These are phyloP conservation scores for Ampelomyces quisqualis DNA, from an alignment of 2,329 filamentous ascomycete species.

Conservation along the genomic window DNA sequence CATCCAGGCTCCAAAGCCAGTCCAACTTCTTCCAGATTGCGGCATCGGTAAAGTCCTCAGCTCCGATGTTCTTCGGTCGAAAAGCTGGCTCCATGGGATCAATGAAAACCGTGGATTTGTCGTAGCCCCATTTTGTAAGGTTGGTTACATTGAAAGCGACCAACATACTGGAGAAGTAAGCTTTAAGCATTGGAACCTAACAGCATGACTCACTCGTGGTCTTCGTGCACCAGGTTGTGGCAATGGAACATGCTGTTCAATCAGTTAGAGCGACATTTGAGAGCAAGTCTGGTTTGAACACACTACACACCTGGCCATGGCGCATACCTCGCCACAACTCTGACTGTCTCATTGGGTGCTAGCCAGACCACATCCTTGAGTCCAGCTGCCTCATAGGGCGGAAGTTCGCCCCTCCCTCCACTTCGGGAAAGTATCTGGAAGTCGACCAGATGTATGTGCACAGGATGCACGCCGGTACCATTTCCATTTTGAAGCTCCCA, in stretches of 20 bases:
- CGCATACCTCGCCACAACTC: constrained; percentile 33
- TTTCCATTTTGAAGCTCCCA: constrained; percentile 49
- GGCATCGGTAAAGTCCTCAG: constrained; percentile 26
- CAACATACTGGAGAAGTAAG: constrained; percentile 40
- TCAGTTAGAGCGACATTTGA: neutral
- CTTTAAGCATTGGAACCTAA: neutral
- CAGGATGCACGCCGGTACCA: constrained; percentile 56
- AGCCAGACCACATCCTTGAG: constrained; percentile 62
- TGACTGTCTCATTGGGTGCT: constrained; percentile 47
- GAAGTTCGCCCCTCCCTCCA: constrained; percentile 47
- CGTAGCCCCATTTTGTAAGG: constrained; percentile 39
- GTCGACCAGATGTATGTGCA: constrained; percentile 61
- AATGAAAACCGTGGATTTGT: constrained; percentile 35
- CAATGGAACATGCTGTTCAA: constrained; percentile 47
- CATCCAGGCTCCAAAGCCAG: constrained; percentile 34
- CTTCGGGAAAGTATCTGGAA: constrained; percentile 56
- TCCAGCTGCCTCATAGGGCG: constrained; percentile 56
- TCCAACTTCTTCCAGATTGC: constrained; percentile 33
- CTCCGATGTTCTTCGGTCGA: constrained; percentile 25
- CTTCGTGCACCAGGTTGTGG: constrained; percentile 51
- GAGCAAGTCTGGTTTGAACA: neutral
- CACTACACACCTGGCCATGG: constrained; percentile 51
- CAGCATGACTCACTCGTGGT: constrained; percentile 35
- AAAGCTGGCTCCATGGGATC: constrained; percentile 35
- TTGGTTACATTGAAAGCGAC: constrained; percentile 48